Evolutionary conservation across 805 yeast species (phyloP), one percentile per base, ranked within the genome.

Genomic region (Wickerhamomyces xylosicus): DNA sequence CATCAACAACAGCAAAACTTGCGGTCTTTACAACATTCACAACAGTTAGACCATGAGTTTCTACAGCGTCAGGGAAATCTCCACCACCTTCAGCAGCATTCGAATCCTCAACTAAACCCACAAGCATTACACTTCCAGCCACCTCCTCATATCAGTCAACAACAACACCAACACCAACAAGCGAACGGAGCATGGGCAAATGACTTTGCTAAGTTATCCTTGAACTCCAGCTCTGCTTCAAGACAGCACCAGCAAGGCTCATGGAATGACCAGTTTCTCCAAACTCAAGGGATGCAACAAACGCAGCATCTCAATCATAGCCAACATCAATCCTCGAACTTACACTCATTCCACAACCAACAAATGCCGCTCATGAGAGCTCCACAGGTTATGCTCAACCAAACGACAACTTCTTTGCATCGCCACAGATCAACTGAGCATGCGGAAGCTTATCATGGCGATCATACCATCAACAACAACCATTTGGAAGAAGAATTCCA

Each of bases 151-250:
- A 36, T 38, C 17, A 42, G 41, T 13, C 47, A 47, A 22, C 35
- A 40, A 16, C 33, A 25, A n/a, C 46, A 39, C 9, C 44, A 31
- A 1, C 41, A 37, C 3, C 42, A 41, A 16, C 40, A 41, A 33
- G 34, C 39, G 22, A 45, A 42, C 18, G 19, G 44, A 2, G 41
- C 45, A 11, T 50, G 56, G 56, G 54, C 55, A 5, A 47, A 37
- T 33, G 56, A 50, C 38, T 52, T 52, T 35, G 46, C 49, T 15
- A 36, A 41, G 5, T 20, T 45, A 16, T 41, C 49, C 29, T 35
- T 41, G 17, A 20, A 39, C 17, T n/a, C n/a, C n/a, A n/a, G n/a
- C n/a, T n/a, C n/a, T n/a, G n/a, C n/a, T n/a, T n/a, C n/a, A n/a
- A n/a, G 33, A 4, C 29, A 25, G 14, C 34, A 14, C 36, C 34